These are phyloP conservation scores for Paecilomyces variotii DNA, from an alignment of 2,329 filamentous ascomycete genomes.

Conservation along the genomic window DNA sequence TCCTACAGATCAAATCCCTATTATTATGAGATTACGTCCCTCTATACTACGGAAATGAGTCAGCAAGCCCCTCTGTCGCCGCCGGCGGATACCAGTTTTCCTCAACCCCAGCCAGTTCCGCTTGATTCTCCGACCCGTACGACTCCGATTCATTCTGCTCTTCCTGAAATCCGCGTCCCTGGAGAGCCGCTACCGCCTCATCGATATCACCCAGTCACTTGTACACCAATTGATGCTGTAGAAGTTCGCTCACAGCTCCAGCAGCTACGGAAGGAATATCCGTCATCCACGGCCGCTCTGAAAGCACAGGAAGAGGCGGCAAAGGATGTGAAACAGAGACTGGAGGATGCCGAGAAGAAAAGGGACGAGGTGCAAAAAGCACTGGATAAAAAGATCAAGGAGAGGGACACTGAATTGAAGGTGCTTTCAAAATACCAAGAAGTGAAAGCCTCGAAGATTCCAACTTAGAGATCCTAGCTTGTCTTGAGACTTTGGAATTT, in stretches of 20 bases:
- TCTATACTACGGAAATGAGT: slow-evolving; percentile 14
- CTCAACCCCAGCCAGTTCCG: slow-evolving; percentile 16
- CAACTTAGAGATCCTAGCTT: slow-evolving; percentile 12
- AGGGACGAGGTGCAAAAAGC: slow-evolving; percentile 30
- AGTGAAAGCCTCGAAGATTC: slow-evolving; percentile 24
- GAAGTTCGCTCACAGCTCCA: slow-evolving; percentile 24
- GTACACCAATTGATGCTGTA: slow-evolving; percentile 23
- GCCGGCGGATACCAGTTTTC: slow-evolving; percentile 21
- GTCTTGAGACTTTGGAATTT: not conserved
- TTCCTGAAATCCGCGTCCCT: slow-evolving; percentile 34
- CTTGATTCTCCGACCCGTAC: slow-evolving; percentile 29
- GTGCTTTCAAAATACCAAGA: slow-evolving; percentile 35
- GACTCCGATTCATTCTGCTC: slow-evolving; percentile 30
- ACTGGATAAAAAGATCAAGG: slow-evolving; percentile 36
- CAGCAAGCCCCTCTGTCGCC: slow-evolving; percentile 25
- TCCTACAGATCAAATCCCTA: not conserved
- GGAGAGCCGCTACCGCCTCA: slow-evolving; percentile 23
- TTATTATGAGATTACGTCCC: not conserved
- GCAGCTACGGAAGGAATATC: slow-evolving; percentile 28
- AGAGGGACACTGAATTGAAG: slow-evolving; percentile 35
- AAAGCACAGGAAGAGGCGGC: slow-evolving; percentile 31
- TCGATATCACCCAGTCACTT: slow-evolving; percentile 32
- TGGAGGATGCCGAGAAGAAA: slow-evolving; percentile 31
- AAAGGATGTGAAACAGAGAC: slow-evolving; percentile 28
- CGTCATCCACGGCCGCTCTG: slow-evolving; percentile 25